These are phyloP conservation scores for Ophiocordyceps unilateralis DNA, from an alignment of 2,329 filamentous ascomycete species.

Conservation along the genomic window DNA sequence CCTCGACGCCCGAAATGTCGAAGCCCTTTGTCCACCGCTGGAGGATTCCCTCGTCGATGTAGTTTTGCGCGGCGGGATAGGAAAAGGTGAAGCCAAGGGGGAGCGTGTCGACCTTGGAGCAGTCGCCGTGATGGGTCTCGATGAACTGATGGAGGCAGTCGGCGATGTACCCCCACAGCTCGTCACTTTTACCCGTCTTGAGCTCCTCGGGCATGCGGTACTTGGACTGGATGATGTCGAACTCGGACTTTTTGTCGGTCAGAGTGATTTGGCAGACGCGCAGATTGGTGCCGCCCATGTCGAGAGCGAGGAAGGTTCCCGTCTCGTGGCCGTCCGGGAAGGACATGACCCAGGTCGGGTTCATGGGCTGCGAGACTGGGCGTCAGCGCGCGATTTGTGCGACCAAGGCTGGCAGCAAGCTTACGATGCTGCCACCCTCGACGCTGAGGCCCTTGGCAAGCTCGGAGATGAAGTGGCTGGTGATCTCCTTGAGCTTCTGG, in stretches of 20 bases:
- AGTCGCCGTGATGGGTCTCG: conserved; percentile 61
- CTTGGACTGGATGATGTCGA: conserved; percentile 90
- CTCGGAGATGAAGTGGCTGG: conserved; percentile 75
- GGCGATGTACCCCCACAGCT: conserved; percentile 90
- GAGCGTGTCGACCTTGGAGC: conserved; percentile 42
- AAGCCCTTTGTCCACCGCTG: conserved; percentile 98
- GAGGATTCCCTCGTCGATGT: conserved; percentile 80
- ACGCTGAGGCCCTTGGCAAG: conserved; percentile 73
- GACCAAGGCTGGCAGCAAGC: conserved; percentile 13
- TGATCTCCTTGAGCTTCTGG: conserved; percentile 75
- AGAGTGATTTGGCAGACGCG: conserved; percentile 87
- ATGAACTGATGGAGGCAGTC: conserved; percentile 86
- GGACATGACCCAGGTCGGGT: conserved; percentile 88
- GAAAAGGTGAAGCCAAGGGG: conserved; percentile 93
- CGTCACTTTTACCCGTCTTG: conserved; percentile 67
- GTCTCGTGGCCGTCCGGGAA: conserved; percentile 77
- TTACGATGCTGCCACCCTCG: conserved; percentile 82
- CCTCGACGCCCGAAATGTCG: conserved; percentile 83
- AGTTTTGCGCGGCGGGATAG: conserved; percentile 83
- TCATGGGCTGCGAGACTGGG: conserved; percentile 57
- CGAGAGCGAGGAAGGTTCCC: conserved; percentile 74
- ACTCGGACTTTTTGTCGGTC: conserved; percentile 73
- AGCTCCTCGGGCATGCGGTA: conserved; percentile 89
- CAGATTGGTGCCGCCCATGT: conserved; percentile 93
- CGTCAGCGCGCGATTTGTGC: not conserved